Evolutionary conservation across 768 basidiomycete genomes (phyloP), one percentile per base, ranked within the genome.

Genomic region (Lactarius tabidus): DNA sequence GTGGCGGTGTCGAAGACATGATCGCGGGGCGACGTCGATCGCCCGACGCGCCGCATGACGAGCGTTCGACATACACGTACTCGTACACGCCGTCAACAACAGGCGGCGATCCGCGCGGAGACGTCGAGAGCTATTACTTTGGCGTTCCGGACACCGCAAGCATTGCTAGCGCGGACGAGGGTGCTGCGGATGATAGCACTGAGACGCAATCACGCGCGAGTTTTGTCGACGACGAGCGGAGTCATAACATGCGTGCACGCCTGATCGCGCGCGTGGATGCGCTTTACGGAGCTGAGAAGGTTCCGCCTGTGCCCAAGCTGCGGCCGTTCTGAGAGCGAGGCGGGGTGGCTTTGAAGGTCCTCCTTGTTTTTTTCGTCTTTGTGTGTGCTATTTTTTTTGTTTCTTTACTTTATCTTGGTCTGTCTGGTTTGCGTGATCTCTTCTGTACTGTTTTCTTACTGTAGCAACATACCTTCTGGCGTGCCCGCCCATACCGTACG

Each of bases 241-340:
- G 48, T 45, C 52, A 33, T 17, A 56, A 41, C 17, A 54, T 65
- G 57, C 67, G 67, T 9, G 45, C 57, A 17, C 67, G 59, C n/a
- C 35, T 70, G 38, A 38, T 63, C 20, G 54, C 41, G 5, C 60
- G 61, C 8, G 63, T 65, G 10, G 67, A 62, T 35, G 48, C 54
- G 10, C 36, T 68, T 54, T 63, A 63, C n/a, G 53, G 56, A 15
- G 20, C 28, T 3, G 56, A 60, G 56, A 62, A 59, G 10, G 20
- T 60, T 4, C 61, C 64, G 2, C 64, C 59, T 5, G 67, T 70
- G 18, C 67, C 69, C 45, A 65, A 53, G 51, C 35, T 70, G 48
- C 55, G 41, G 52, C 61, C 54, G 26, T 62, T 58, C 41, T 66
- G 43, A 62, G 39, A 3, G 9, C n/a, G 14, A 4, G 2, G 10